Base-by-base conservation (phyloP, 441 rosid genomes). In the Viola pubescens region DNA sequence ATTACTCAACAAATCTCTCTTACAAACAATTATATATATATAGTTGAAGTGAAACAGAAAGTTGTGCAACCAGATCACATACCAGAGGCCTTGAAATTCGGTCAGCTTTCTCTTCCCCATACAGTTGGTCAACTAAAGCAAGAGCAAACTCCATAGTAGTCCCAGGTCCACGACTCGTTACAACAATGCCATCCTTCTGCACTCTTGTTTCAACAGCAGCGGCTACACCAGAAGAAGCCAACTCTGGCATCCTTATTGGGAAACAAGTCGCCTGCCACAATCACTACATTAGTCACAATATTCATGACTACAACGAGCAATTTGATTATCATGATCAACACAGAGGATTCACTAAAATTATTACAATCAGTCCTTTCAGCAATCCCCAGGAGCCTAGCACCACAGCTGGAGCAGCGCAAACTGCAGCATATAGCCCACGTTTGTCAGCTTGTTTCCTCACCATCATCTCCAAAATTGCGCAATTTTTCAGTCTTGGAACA, bases 141-240 rank as follows among this genome's bases (percentile, higher is more conserved):
- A 91, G 65, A 48, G 97, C 81, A 75, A 82, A 91, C 75, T 91
- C 95, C 76, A 91, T 81, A 45, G 97, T 85, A 64, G 97, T 91
- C 62, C 95, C 97, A 44, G 98, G 97, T 58, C 94, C 97, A 10
- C 95, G 82, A 66, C 97, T 91, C 9, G 98, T 91, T 40, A 91
- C 78, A 34, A 76, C 81, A 51, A 71, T 68, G 10, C 97, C 94
- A 69, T 91, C 98, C 57, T 70, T 76, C 65, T 87, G 85, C 43
- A 91, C 98, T 65, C 98, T 84, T 49, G 95, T 85, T 62, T 87
- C 95, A 14, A 81, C 90, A 48, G 95, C 76, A 43, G 62, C 72
- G n/a, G 85, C 94, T 16, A 16, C 19, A 61, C 70, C 94, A 59
- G 67, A 76, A 48, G 89, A 72, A 52, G 81, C 72, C 61, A 89